Evolutionary conservation across 139 green algal genomes (phyloP), one percentile per base, ranked within the genome.

Genomic region (Zygnema cylindricum): DNA sequence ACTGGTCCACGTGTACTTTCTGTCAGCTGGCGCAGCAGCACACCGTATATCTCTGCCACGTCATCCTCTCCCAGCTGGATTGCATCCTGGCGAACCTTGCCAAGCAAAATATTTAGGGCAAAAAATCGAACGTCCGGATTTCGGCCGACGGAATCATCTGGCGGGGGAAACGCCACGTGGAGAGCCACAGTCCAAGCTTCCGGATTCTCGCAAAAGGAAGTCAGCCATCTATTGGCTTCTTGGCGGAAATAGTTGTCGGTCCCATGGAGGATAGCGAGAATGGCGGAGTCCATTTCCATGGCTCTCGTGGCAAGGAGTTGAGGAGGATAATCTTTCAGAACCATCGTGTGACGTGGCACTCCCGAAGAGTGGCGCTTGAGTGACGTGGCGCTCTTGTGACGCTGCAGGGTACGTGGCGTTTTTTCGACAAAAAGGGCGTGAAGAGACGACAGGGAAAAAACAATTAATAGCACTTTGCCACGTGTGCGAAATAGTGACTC

Each of bases 71-170:
- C 76, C 25, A 89, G 84, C 84, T 89, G 69, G 11, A 16, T 30
- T 43, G 71, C 57, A 7, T 89, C 84, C 1, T 38, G 33, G 39
- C 84, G 76, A n/a, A 89, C 41, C n/a, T 89, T 89, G 79, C 41
- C 76, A 23, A 89, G 84, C 16, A 89, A n/a, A 36, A 89, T 42
- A 7, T 89, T 89, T 0, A 89, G 76, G 25, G 84, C 84, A 32
- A 89, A 89, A 71, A 89, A 89, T 3, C 84, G 81, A 30, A 88
- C 84, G 76, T 89, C 84, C 39, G 30, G 69, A 40, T 69, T 30
- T 36, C 35, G 42, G 25, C 39, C 84, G 38, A 71, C 23, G 25
- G 40, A 38, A 23, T 35, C 76, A 25, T 42, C 76, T 33, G 23
- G 75, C 25, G 84, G 84, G 41, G 75, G 75, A 30, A 89, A 85